Percentiles rank a stretch among this genome's conserved stretches.
These are phyloP conservation scores for Astrocystis sublimbata DNA, from an alignment of 495 filamentous ascomycete genomes.

Conservation along the genomic window DNA sequence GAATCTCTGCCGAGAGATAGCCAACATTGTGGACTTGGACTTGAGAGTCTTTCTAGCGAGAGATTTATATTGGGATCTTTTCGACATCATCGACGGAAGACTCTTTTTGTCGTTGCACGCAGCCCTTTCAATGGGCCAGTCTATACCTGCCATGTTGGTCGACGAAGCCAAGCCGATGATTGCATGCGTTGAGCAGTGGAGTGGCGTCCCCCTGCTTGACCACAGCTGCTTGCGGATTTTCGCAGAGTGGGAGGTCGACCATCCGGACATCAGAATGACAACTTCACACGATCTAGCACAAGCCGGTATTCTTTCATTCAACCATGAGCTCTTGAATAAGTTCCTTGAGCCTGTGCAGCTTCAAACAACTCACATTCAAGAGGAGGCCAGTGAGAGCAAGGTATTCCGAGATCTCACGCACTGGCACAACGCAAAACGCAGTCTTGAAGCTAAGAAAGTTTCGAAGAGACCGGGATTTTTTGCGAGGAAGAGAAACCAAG, in stretches of 20 bases:
- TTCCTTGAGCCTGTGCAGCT: slow-evolving; percentile 58
- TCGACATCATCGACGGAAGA: slow-evolving; percentile 67
- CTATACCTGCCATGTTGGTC: slow-evolving; percentile 21
- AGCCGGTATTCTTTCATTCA: slow-evolving; percentile 59
- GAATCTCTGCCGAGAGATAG: slow-evolving; percentile 3
- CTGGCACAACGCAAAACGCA: slow-evolving; percentile 63
- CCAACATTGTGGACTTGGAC: neutral
- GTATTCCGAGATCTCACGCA: slow-evolving; percentile 62
- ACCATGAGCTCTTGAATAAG: slow-evolving; percentile 57
- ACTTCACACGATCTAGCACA: slow-evolving; percentile 9
- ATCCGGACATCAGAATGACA: neutral
- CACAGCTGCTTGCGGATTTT: neutral
- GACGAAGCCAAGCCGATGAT: slow-evolving; percentile 11
- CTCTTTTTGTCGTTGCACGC: slow-evolving; percentile 41
- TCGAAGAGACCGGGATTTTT: slow-evolving; percentile 22
- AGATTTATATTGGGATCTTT: slow-evolving; percentile 48
- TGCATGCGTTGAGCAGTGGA: slow-evolving; percentile 27
- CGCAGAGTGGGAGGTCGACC: neutral
- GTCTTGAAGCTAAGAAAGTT: slow-evolving; percentile 44
- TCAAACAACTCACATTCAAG: slow-evolving; percentile 27
- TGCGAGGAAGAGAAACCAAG: slow-evolving; percentile 45
- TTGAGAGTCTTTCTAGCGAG: neutral
- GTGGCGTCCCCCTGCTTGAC: slow-evolving; percentile 25
- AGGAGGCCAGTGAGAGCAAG: slow-evolving; percentile 23
- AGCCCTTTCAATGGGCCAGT: slow-evolving; percentile 10